Evolutionary conservation across 2,329 filamentous ascomycete species (phyloP).

Genomic region (Botryosphaeria agaves): DNA sequence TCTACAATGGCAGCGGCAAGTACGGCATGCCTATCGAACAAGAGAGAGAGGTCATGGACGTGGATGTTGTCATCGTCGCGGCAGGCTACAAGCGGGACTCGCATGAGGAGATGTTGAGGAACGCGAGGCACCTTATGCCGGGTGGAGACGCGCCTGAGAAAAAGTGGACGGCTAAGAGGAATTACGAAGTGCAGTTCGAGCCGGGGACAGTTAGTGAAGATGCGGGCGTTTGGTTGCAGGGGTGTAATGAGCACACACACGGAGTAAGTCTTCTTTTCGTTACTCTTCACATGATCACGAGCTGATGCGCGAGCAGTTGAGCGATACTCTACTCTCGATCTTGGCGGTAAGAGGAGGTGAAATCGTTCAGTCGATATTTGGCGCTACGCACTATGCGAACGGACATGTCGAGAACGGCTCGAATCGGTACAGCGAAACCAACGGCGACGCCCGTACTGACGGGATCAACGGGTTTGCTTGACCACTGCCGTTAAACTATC

Average conservation of each 20-base stretch:
- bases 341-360: slow-evolving; percentile 18
- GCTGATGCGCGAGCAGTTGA: slow-evolving; percentile 5
- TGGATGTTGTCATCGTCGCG: slow-evolving; percentile 69
- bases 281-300: not conserved
- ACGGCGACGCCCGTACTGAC: too few relatives aligned
- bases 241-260: slow-evolving; percentile 84
- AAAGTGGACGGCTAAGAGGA: slow-evolving; percentile 50
- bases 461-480: too few relatives aligned
- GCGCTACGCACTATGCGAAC: too few relatives aligned
- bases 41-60: slow-evolving; percentile 46
- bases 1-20: slow-evolving; percentile 33
- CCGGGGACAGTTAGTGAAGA: slow-evolving; percentile 48
- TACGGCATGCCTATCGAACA: slow-evolving; percentile 14
- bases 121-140: slow-evolving; percentile 48
- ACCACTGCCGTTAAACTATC: too few relatives aligned
- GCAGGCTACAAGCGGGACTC: slow-evolving; percentile 70
- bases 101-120: slow-evolving; percentile 60
- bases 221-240: slow-evolving; percentile 81
- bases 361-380: slow-evolving; percentile 20
- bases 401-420: too few relatives aligned
- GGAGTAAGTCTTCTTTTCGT: slow-evolving; percentile 44
- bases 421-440: too few relatives aligned
- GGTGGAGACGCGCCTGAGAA: slow-evolving; percentile 24
- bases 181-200: slow-evolving; percentile 64
- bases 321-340: slow-evolving; percentile 19